phyloP scores from a whole-genome alignment of 192 early-diverging fungal species.

The Polychytrium aggregatum region DNA sequence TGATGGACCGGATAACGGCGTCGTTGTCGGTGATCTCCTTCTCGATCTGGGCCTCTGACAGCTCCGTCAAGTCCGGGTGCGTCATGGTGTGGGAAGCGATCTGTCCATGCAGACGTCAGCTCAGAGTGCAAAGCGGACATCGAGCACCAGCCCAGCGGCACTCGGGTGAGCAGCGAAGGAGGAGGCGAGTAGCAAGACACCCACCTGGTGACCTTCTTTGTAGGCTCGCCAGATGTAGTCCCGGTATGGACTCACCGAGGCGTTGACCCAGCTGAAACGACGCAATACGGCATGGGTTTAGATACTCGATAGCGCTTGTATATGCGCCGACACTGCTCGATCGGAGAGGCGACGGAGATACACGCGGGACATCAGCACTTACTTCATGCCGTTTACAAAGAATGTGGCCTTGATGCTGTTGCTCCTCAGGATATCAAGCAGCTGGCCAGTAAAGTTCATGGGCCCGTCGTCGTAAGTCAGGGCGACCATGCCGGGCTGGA shows the following conservation, averaged over 20 bases:
- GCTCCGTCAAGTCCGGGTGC: conserved; percentile 1
- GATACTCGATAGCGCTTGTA: too few species aligned
- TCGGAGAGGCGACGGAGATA: too few species aligned
- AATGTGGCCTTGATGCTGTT: conserved; percentile 41
- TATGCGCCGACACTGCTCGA: too few species aligned
- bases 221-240: conserved; percentile 29
- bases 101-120: background rate
- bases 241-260: conserved; percentile 17
- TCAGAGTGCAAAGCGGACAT: background rate
- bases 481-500: background rate
- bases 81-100: conserved; percentile 46
- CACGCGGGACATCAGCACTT: too few species aligned
- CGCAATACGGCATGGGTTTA: too few species aligned
- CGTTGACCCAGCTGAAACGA: conserved; percentile 18
- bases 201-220: conserved; percentile 37
- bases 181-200: too few species aligned
- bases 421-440: conserved; percentile 31
- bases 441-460: conserved; percentile 22
- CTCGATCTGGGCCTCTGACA: background rate
- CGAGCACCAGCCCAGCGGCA: background rate
- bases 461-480: conserved; percentile 60
- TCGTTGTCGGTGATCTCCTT: conserved; percentile 3
- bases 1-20: conserved; percentile 1
- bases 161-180: background rate
- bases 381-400: conserved; percentile 53